phyloP scores from a whole-genome alignment of 805 yeast genomes.

The Brettanomyces naardenensis region DNA sequence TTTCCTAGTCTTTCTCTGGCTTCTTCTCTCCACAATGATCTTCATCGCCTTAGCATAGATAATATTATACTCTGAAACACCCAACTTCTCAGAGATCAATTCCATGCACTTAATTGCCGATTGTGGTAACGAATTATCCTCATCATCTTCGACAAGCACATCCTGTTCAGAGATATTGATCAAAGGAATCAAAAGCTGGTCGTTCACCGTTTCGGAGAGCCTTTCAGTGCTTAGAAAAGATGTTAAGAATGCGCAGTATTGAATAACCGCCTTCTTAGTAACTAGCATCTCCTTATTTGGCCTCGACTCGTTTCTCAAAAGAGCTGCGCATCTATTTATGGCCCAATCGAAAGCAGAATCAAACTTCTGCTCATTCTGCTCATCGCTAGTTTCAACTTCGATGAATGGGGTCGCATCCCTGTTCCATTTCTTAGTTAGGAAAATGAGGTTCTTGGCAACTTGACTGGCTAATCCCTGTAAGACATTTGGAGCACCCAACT shows the following conservation, averaged over 20 bases:
- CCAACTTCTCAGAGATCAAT: slow-evolving; percentile 59
- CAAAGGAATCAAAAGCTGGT: slow-evolving; percentile 21
- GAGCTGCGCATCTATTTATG: slow-evolving; percentile 49
- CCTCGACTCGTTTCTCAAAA: slow-evolving; percentile 57
- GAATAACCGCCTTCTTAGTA: slow-evolving; percentile 64
- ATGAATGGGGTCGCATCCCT: slow-evolving; percentile 31
- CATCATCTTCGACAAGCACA: slow-evolving; percentile 29
- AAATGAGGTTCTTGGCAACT: slow-evolving; percentile 58
- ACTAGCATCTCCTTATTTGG: slow-evolving; percentile 41
- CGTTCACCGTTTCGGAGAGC: slow-evolving; percentile 32
- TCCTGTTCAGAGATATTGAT: slow-evolving; percentile 28
- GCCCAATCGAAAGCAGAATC: slow-evolving; percentile 50
- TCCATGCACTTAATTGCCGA: slow-evolving; percentile 60
- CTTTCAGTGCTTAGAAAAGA: slow-evolving; percentile 37
- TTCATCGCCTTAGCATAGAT: slow-evolving; percentile 59
- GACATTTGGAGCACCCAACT: slow-evolving; percentile 72
- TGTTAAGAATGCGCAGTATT: slow-evolving; percentile 57
- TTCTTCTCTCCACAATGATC: slow-evolving; percentile 51
- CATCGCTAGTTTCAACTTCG: slow-evolving; percentile 16
- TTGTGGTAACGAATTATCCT: slow-evolving; percentile 31
- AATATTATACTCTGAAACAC: slow-evolving; percentile 59
- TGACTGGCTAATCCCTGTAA: slow-evolving; percentile 56
- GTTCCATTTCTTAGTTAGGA: slow-evolving; percentile 58
- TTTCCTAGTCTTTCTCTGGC: slow-evolving; percentile 67
- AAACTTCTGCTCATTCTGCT: slow-evolving; percentile 18